Conservation (phyloP, 2,329 filamentous ascomycete genomes). For the Arthrobotrys pseudoclavata region DNA sequence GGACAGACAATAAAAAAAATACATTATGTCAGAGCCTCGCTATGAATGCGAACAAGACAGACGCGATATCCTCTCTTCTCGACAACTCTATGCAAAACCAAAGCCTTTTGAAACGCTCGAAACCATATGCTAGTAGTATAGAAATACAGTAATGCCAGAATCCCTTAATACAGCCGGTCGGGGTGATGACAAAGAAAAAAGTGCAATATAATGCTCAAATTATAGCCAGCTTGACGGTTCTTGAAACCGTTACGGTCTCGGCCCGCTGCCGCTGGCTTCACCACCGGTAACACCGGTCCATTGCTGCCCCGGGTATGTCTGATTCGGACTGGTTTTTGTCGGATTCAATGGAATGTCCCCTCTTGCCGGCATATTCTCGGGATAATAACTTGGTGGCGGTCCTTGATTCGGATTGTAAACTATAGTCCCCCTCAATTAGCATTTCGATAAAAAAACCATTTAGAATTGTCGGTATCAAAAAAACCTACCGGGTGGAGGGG, state of each 20-base stretch:
- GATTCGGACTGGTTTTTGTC: conserved; percentile 48
- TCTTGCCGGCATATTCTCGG: conserved; percentile 35
- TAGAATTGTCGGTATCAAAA: not conserved
- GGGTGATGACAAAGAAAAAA: not conserved
- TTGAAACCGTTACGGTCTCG: conserved; percentile 26
- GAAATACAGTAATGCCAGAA: conserved; percentile 1
- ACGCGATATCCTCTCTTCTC: conserved; percentile 1
- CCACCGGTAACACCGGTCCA: conserved; percentile 28
- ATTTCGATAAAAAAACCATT: not conserved
- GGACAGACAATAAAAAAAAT: not conserved
- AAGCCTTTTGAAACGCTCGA: conserved; percentile 13
- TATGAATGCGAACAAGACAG: not conserved
- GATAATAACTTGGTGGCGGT: conserved; percentile 55
- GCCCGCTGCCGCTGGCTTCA: conserved; percentile 46
- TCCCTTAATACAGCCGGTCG: not conserved
- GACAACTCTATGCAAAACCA: conserved; percentile 6
- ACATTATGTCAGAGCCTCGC: not conserved
- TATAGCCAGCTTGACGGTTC: not conserved
- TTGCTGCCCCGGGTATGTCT: conserved; percentile 35
- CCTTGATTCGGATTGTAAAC: conserved; percentile 50
- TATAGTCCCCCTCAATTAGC: conserved; percentile 5
- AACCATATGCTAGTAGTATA: conserved; percentile 20
- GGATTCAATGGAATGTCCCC: conserved; percentile 47
- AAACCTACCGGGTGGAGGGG: conserved; percentile 52
- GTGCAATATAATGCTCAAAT: not conserved